Conservation (phyloP, 345 rosid genomes). For the Gossypium ekmanianum region DNA sequence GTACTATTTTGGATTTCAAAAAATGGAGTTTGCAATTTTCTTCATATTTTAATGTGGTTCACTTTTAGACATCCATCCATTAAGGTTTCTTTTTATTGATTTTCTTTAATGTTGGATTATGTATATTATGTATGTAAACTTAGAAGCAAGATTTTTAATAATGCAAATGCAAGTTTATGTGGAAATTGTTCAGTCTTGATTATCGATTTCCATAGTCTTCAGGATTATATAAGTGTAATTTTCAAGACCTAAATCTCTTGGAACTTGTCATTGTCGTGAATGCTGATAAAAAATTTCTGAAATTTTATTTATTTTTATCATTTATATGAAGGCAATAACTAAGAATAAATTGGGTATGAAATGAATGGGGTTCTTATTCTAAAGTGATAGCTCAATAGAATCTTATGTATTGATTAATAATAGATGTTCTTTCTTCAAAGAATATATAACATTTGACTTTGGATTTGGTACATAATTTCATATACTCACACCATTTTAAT, state of each 20-base stretch:
- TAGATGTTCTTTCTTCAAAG: background rate
- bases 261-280: constrained; percentile 19
- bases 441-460: background rate
- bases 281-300: background rate
- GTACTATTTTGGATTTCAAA: background rate
- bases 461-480: background rate
- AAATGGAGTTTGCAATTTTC: background rate
- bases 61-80: constrained; percentile 6
- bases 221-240: background rate
- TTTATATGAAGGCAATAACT: background rate
- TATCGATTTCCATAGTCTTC: background rate
- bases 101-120: background rate
- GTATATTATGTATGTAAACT: constrained; percentile 12
- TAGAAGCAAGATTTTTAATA: constrained; percentile 8
- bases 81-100: constrained; percentile 19
- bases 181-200: background rate
- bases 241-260: constrained; percentile 1
- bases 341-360: constrained; percentile 11
- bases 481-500: too few relatives aligned
- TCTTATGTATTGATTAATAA: background rate
- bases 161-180: constrained; percentile 9
- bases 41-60: constrained; percentile 11
- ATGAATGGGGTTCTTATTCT: constrained; percentile 12
- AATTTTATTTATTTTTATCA: background rate
- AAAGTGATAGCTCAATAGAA: constrained; percentile 12